These are phyloP conservation scores for Potentilla sterilis DNA, from an alignment of 306 rosid genomes.

Conservation along the genomic window DNA sequence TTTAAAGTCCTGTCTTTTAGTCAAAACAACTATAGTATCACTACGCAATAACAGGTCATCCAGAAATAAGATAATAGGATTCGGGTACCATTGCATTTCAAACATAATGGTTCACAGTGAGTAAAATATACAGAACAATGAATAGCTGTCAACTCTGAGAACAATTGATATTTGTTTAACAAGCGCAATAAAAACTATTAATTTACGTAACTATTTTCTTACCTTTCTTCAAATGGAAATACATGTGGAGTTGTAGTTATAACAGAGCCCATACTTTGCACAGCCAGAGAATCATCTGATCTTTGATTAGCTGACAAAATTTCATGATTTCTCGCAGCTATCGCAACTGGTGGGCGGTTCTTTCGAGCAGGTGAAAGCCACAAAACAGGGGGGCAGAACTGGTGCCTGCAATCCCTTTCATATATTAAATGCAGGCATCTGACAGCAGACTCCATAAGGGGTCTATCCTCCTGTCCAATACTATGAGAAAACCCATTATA, in stretches of 20 bases:
- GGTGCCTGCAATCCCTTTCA: slow-evolving; percentile 97
- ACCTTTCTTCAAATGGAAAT: slow-evolving; percentile 97
- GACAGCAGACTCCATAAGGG: slow-evolving; percentile 84
- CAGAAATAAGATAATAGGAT: not conserved
- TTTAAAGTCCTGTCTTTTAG: not conserved
- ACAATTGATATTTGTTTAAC: not conserved
- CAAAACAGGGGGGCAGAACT: slow-evolving; percentile 79
- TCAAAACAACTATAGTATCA: not conserved
- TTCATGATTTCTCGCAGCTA: slow-evolving; percentile 94
- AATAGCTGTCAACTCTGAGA: not conserved
- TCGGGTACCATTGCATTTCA: not conserved
- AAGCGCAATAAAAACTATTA: not conserved
- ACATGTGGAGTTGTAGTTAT: slow-evolving; percentile 79
- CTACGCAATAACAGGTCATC: not conserved
- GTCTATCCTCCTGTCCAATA: slow-evolving; percentile 50
- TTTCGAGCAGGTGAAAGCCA: slow-evolving; percentile 96
- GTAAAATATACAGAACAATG: not conserved
- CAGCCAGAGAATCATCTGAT: slow-evolving; percentile 55
- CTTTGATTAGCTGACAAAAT: slow-evolving; percentile 54
- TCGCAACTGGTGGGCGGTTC: slow-evolving; percentile 78
- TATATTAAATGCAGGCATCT: slow-evolving; percentile 94
- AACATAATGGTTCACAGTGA: not conserved
- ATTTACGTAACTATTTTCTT: slow-evolving; percentile 17
- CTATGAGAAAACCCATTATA: slow-evolving; percentile 71
- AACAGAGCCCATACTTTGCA: slow-evolving; percentile 55